Evolutionary conservation across 2,329 filamentous ascomycete species (phyloP).

Genomic region (Calonectria hongkongensis): DNA sequence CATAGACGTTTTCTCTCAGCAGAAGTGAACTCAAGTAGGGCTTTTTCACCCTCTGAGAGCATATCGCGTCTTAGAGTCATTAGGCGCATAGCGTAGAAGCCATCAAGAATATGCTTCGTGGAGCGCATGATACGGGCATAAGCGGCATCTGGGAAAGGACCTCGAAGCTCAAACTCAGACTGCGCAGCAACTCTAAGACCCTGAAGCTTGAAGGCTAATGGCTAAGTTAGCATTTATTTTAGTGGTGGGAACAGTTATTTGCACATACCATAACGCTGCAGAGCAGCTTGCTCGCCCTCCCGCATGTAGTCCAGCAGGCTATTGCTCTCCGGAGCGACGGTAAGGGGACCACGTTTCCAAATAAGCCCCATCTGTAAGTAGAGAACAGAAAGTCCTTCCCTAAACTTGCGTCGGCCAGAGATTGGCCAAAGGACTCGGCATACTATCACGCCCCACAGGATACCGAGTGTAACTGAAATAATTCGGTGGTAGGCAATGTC

Average conservation of each 20-base stretch:
- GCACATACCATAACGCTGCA: slow-evolving; percentile 82
- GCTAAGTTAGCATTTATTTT: slow-evolving; percentile 22
- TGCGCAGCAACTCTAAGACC: slow-evolving; percentile 82
- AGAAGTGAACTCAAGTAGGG: slow-evolving; percentile 85
- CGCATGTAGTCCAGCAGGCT: slow-evolving; percentile 84
- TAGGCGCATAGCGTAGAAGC: slow-evolving; percentile 97
- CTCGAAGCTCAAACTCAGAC: slow-evolving; percentile 91
- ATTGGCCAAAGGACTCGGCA: slow-evolving; percentile 96
- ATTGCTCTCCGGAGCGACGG: slow-evolving; percentile 79
- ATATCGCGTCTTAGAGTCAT: slow-evolving; percentile 88
- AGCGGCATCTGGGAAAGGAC: slow-evolving; percentile 86
- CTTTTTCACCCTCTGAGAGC: slow-evolving; percentile 86
- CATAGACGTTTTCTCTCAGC: slow-evolving; percentile 88
- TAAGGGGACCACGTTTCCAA: slow-evolving; percentile 94
- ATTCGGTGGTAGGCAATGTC: slow-evolving; percentile 93
- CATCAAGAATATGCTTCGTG: slow-evolving; percentile 90
- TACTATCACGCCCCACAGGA: slow-evolving; percentile 93
- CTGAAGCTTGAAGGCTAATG: slow-evolving; percentile 80
- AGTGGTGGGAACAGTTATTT: no score
- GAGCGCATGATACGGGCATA: slow-evolving; percentile 85
- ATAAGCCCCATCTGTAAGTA: slow-evolving; percentile 97
- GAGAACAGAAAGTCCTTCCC: slow-evolving; percentile 90
- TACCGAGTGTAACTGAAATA: slow-evolving; percentile 88
- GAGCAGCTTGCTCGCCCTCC: slow-evolving; percentile 88
- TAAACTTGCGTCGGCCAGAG: slow-evolving; percentile 89